A percentile compares a stretch with the other conserved stretches of the same genome.
Conservation (phyloP, 768 basidiomycete genomes). For the Sutorius australiensis region DNA sequence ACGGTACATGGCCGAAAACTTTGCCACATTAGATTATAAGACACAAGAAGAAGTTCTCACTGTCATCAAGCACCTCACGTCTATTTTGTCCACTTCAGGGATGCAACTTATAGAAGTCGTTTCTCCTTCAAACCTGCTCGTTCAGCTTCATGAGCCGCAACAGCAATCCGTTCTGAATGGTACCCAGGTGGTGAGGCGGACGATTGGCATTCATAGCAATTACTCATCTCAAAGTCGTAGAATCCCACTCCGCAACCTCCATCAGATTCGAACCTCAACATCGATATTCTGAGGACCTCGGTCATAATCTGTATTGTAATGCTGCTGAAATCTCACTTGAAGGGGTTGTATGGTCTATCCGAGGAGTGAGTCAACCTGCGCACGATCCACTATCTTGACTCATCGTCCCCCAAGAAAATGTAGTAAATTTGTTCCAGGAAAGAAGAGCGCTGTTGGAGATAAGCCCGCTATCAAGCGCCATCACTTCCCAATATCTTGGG, state of each 20-base stretch:
- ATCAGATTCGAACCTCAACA: slow-evolving; percentile 7
- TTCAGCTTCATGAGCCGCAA: slow-evolving; percentile 47
- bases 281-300: slow-evolving; percentile 56
- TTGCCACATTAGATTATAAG: slow-evolving; percentile 90
- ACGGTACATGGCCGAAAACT: slow-evolving; percentile 94
- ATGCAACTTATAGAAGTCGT: slow-evolving; percentile 75
- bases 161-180: slow-evolving; percentile 1
- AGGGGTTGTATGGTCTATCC: slow-evolving; percentile 75
- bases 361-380: slow-evolving; percentile 69
- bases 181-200: slow-evolving; percentile 5
- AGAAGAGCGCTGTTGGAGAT: slow-evolving; percentile 89
- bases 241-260: not conserved
- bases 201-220: not conserved
- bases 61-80: slow-evolving; percentile 75
- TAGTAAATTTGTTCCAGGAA: slow-evolving; percentile 77
- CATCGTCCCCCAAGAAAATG: slow-evolving; percentile 67
- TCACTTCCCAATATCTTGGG: slow-evolving; percentile 65
- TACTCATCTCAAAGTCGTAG: not conserved
- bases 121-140: slow-evolving; percentile 66
- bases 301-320: slow-evolving; percentile 82
- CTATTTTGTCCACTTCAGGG: slow-evolving; percentile 72
- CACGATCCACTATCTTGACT: not conserved
- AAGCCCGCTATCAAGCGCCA: slow-evolving; percentile 65
- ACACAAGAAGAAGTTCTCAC: slow-evolving; percentile 89
- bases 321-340: slow-evolving; percentile 83